A percentile compares a stretch with the other conserved stretches of the same genome.
Conservation (phyloP, 768 basidiomycete genomes). For the Termitomyces sp. region DNA sequence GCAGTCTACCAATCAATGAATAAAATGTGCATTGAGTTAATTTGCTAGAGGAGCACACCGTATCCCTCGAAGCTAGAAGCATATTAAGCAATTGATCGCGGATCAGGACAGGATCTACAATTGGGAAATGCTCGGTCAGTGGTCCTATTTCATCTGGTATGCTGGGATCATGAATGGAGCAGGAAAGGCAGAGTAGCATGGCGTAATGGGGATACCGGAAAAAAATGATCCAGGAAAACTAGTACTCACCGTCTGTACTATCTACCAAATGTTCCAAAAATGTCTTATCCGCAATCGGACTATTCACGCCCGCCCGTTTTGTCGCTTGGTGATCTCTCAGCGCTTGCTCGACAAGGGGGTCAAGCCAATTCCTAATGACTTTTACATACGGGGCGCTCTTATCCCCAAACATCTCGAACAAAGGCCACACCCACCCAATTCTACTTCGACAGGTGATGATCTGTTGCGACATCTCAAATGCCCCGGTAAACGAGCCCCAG, state of each 20-base stretch:
- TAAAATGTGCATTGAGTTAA: neutral
- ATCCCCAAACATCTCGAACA: slow-evolving; percentile 55
- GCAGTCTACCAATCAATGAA: slow-evolving; percentile 44
- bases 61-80: slow-evolving; percentile 73
- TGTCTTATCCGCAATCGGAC: slow-evolving; percentile 44
- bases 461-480: slow-evolving; percentile 54
- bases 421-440: slow-evolving; percentile 53
- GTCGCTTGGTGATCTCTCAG: slow-evolving; percentile 37
- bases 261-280: slow-evolving; percentile 66
- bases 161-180: neutral
- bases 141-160: neutral
- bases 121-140: neutral
- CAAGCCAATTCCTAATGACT: slow-evolving; percentile 53
- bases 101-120: slow-evolving; percentile 57
- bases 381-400: slow-evolving; percentile 40
- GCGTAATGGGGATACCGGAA: neutral
- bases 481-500: slow-evolving; percentile 56
- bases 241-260: slow-evolving; percentile 51
- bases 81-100: slow-evolving; percentile 77
- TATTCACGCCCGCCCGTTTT: slow-evolving; percentile 30
- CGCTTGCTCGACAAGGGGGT: slow-evolving; percentile 55
- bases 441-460: slow-evolving; percentile 43
- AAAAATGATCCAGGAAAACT: too few relatives aligned
- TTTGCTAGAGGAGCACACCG: slow-evolving; percentile 35
- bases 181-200: neutral